phyloP scores from a whole-genome alignment of 1,139 yeast species.

The Hyphopichia wangnamkhiaoensis region DNA sequence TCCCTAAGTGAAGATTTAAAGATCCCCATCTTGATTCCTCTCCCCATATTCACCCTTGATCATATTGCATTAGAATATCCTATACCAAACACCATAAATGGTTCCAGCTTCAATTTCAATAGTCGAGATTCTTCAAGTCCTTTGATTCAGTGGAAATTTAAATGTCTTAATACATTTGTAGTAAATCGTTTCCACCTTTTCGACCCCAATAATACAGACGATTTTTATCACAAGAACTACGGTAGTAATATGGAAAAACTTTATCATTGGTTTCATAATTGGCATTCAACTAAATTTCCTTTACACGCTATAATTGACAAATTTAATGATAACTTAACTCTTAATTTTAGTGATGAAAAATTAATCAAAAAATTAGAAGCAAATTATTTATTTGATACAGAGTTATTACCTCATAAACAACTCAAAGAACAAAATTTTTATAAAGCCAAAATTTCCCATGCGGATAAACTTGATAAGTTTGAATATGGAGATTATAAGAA shows the following conservation, averaged over 20 bases:
- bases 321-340: constrained; percentile 22
- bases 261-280: constrained; percentile 26
- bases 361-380: constrained; percentile 23
- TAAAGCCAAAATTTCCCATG: not conserved
- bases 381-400: constrained; percentile 13
- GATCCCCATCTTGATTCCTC: constrained; percentile 40
- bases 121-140: constrained; percentile 21
- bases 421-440: constrained; percentile 1
- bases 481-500: constrained; percentile 41
- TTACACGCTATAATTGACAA: constrained; percentile 11
- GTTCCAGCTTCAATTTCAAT: constrained; percentile 15
- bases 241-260: constrained; percentile 29
- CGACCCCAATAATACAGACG: constrained; percentile 15
- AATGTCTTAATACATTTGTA: constrained; percentile 30
- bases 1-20: constrained; percentile 10
- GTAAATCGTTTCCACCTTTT: constrained; percentile 29
- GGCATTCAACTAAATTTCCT: constrained; percentile 20
- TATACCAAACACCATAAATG: constrained; percentile 19
- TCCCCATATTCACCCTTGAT: constrained; percentile 39
- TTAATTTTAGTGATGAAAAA: constrained; percentile 26
- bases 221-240: constrained; percentile 26
- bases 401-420: constrained; percentile 5
- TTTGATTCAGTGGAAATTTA: constrained; percentile 32
- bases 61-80: constrained; percentile 32
- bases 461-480: constrained; percentile 15